Evolutionary conservation across 805 yeast species (phyloP), one percentile per base, ranked within the genome.

Genomic region (Kluyveromyces nonfermentans): DNA sequence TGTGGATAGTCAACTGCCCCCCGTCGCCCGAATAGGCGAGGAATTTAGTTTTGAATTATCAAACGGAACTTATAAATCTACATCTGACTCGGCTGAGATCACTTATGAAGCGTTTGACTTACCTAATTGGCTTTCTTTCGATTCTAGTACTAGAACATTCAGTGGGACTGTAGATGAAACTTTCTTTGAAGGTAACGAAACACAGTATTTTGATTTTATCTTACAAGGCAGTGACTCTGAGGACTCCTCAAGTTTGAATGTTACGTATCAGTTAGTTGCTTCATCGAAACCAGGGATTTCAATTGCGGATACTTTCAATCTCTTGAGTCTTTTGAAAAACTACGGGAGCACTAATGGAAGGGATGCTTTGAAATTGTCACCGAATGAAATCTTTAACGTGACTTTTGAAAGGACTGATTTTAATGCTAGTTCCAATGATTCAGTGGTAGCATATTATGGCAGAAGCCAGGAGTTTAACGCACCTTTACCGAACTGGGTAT

Each of bases 401-500:
- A 63, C 76, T 22, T 87, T 93, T 55, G 76, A 79, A 36, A 57
- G 66, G 18, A 68, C 74, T 44, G 75, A 84, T 7, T 93, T 89
- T 58, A 61, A 68, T 9, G 56, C 71, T 48, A 43, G 64, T 14
- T 65, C 67, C 37, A 73, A 80, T 3, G 64, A 69, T 22, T 64
- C 75, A 43, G 56, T 69, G 2, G 70, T 74, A 15, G 80, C 81
- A 7, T 86, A 83, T 65, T 84, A 85, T 57, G 96, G 96, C 17
- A 74, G 83, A 50, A 78, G 89, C n/a, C 65, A 71, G 12, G 53
- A 52, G 28, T 87, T 85, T 60, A 77, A 89, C 58, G 75, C 95
- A 1, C 90, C 98, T 2, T 70, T 93, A 44, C 98, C 98, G 33
- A 82, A 78, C 57, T 93, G 98, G 97, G 68, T 87, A 41, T 63